Conservation (phyloP, 2,329 filamentous ascomycete species). For the Colletotrichum gigasporum region DNA sequence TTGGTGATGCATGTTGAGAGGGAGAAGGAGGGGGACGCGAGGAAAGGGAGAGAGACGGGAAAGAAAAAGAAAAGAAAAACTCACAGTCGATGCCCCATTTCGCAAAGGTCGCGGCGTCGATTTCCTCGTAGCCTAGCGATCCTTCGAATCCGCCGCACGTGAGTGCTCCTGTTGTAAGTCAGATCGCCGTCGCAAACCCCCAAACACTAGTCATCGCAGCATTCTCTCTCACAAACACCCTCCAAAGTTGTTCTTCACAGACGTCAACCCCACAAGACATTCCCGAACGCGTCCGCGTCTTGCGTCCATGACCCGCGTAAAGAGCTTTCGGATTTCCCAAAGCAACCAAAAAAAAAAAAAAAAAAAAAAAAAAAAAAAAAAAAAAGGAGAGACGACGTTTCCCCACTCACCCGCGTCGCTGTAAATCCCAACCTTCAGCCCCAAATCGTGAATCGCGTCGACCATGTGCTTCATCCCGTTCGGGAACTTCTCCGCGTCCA, state of each 20-base stretch:
- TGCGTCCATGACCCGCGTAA: not conserved
- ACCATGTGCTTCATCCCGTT: conserved; percentile 65
- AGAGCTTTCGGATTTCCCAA: not conserved
- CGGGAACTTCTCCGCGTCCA: conserved; percentile 63
- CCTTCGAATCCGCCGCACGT: conserved; percentile 68
- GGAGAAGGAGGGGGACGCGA: not conserved
- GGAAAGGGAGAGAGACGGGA: not conserved
- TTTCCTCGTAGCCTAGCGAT: conserved; percentile 63
- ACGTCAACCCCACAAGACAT: too few relatives aligned
- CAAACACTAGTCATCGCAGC: not conserved
- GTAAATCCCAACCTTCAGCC: conserved; percentile 72
- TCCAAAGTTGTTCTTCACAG: not conserved
- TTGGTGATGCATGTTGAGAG: not conserved
- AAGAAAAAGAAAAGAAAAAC: conserved; percentile 29
- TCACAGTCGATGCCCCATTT: conserved; percentile 67
- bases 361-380: too few relatives aligned
- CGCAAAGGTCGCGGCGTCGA: conserved; percentile 67
- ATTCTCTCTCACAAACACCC: not conserved
- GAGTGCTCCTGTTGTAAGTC: conserved; percentile 30
- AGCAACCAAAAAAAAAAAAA: not conserved
- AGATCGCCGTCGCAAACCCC: not conserved
- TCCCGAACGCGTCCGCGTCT: too few relatives aligned
- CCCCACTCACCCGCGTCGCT: conserved; percentile 60
- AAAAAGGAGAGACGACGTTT: too few relatives aligned
- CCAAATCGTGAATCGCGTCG: conserved; percentile 61